phyloP scores from a whole-genome alignment of 2,329 filamentous ascomycete species.

The Lachnellula hyalina region DNA sequence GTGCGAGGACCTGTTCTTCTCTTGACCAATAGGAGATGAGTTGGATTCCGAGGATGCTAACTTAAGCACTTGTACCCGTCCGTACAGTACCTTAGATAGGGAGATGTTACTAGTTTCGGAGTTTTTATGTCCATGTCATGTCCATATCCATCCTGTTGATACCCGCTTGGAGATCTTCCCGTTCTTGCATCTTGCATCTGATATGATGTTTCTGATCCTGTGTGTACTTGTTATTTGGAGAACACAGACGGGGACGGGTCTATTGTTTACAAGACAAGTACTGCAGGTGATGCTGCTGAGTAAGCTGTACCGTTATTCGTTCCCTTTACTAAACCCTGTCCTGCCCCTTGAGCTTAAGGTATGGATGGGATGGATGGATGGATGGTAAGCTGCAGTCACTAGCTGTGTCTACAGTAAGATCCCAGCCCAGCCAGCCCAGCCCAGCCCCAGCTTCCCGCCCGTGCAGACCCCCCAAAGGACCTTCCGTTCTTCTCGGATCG shows the following conservation, averaged over 20 bases:
- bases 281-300: background rate
- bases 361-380: too few relatives aligned
- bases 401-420: background rate
- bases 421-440: background rate
- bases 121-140: background rate
- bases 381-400: too few relatives aligned
- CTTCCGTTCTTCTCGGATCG: background rate
- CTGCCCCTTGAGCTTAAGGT: too few relatives aligned
- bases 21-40: too few relatives aligned
- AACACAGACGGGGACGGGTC: too few relatives aligned
- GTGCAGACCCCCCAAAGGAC: background rate
- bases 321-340: background rate
- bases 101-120: background rate
- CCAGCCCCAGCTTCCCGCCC: background rate
- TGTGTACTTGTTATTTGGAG: background rate
- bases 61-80: background rate
- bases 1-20: too few relatives aligned
- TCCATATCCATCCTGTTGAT: background rate
- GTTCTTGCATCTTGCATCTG: background rate
- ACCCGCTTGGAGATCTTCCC: background rate
- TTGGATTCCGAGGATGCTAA: too few relatives aligned
- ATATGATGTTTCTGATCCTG: background rate
- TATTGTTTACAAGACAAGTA: too few relatives aligned
- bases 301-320: background rate
- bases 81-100: background rate